phyloP scores from a whole-genome alignment of 352 stramenopile genomes.

The Pythium volutum region DNA sequence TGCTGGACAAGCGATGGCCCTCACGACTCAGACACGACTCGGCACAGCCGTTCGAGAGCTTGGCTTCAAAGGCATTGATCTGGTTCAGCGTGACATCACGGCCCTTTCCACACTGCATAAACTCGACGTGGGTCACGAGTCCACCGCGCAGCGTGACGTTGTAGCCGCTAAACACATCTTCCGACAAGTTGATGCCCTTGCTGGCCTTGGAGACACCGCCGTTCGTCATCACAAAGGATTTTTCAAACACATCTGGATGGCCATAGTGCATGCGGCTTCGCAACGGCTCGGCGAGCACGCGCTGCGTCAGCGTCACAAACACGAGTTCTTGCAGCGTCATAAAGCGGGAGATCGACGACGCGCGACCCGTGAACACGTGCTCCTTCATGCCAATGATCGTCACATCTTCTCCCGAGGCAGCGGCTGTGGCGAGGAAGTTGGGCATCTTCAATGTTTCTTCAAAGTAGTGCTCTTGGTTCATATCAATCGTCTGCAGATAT shows the following conservation, averaged over 20 bases:
- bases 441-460: conserved; percentile 89
- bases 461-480: conserved; percentile 90
- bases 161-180: conserved; percentile 89
- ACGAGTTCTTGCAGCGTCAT: conserved; percentile 88
- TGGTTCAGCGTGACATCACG: conserved; percentile 87
- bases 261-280: conserved; percentile 85
- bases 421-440: conserved; percentile 81
- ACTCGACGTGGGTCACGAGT: conserved; percentile 78
- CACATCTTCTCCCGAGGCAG: conserved; percentile 54
- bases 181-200: conserved; percentile 85
- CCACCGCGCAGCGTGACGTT: conserved; percentile 76
- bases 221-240: conserved; percentile 83
- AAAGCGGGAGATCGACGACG: conserved; percentile 80
- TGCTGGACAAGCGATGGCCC: conserved; percentile 70
- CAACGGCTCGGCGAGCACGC: conserved; percentile 72
- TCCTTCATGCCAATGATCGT: conserved; percentile 89
- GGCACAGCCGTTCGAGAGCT: conserved; percentile 77
- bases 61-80: conserved; percentile 86
- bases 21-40: conserved; percentile 82
- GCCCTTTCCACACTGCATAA: conserved; percentile 87
- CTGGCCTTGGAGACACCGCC: conserved; percentile 86
- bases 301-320: conserved; percentile 85
- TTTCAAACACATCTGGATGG: conserved; percentile 88
- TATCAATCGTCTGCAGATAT: conserved; percentile 88
- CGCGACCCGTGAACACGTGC: conserved; percentile 86